Evolutionary conservation across 2,329 filamentous ascomycete species (phyloP), one percentile per base, ranked within the genome.

Genomic region (Claviceps quebecensis): DNA sequence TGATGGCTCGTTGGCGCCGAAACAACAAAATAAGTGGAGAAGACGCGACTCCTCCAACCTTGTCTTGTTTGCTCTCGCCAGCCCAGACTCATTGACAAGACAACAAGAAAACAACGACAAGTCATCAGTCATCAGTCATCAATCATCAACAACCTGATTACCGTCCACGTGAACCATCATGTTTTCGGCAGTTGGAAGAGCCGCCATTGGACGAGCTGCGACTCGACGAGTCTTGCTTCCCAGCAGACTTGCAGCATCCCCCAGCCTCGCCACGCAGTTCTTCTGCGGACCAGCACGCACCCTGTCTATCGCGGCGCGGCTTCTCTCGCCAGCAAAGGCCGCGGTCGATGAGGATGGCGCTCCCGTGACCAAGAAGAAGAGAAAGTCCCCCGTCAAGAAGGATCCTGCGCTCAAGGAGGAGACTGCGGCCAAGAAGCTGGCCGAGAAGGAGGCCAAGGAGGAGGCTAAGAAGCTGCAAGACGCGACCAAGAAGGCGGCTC

Each of bases 121-220:
- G 45, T 13, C 29, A 37, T 16, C 9, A 6, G 9, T 16, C 23
- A 45, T 17, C 3, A 29, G n/a, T 9, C n/a, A 34, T 26, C 13
- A 45, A 4, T 19, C 40, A 43, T 11, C 40, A 34, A n/a, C 6
- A n/a, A 29, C 2, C 26, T 16, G 43, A 2, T n/a, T 16, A 34
- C 23, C 14, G 16, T 17, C 8, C 19, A 45, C 16, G 9, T 16
- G 5, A 45, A 45, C 58, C 53, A 52, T 6, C 7, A 75, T 75
- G 72, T 60, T 74, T 55, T 67, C 66, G 49, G 63, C 66, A 34
- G 60, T 73, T 55, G 65, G 66, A 55, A 66, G 69, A 56, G 65
- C 62, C 50, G 66, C 67, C 50, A 61, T 64, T 54, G 64, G 63
- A 60, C 69, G 68, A 56, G 58, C 29, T 34, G 9, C 29, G 29